phyloP scores from a whole-genome alignment of 768 basidiomycete species.

The Macrolepiota dolichaula region DNA sequence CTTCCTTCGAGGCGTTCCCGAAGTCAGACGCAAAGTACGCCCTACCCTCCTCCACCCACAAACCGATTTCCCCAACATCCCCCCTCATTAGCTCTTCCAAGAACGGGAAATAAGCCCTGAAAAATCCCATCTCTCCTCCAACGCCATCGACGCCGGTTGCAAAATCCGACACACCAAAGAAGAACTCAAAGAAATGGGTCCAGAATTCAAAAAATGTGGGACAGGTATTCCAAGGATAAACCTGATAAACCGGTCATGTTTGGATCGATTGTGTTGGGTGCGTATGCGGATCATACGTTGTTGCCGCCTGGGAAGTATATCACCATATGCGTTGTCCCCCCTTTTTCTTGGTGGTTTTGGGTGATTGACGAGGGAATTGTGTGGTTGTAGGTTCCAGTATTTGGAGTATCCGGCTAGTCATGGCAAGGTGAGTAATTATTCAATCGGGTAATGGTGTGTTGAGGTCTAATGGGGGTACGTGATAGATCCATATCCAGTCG shows the following conservation, averaged over 20 bases:
- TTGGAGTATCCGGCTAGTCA: constrained; percentile 58
- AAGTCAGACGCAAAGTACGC: constrained; percentile 53
- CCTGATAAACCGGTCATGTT: constrained; percentile 81
- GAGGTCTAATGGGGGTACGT: too few species aligned
- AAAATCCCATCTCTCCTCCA: constrained; percentile 65
- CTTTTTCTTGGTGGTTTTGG: neutral
- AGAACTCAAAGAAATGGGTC: constrained; percentile 77
- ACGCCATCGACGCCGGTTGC: constrained; percentile 74
- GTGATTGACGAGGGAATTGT: neutral
- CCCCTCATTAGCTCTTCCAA: constrained; percentile 40
- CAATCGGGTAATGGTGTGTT: neutral
- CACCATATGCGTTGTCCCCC: constrained; percentile 45
- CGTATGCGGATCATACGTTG: constrained; percentile 68
- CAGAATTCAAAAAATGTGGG: constrained; percentile 68
- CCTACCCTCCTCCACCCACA: neutral
- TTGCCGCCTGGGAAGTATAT: constrained; percentile 71
- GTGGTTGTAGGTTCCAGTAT: too few species aligned
- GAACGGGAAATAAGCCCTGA: constrained; percentile 69
- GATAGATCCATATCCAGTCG: constrained; percentile 59
- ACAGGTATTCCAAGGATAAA: constrained; percentile 75
- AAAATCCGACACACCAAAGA: constrained; percentile 70
- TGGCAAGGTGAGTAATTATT: constrained; percentile 46
- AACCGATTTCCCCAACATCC: neutral
- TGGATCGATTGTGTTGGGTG: constrained; percentile 52
- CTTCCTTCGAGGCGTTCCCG: constrained; percentile 66